Base-by-base conservation (phyloP, 1,139 yeast species). In the Yamadazyma spencermartinsiae region DNA sequence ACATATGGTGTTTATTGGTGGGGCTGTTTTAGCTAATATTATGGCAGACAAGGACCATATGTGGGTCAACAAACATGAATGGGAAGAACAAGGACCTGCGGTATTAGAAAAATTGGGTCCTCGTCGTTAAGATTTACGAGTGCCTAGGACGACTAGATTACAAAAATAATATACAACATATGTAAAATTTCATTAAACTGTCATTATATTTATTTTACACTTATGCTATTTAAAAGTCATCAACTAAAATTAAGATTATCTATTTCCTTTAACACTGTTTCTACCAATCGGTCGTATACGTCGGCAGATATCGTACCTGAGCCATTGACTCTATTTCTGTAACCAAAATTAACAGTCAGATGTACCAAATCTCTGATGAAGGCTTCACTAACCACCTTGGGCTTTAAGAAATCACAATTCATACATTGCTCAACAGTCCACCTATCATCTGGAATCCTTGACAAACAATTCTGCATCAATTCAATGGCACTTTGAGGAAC, bases 1-100 rank as follows among this genome's bases (percentile, higher is more conserved):
- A 63, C 97, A 94, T 64, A 92, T 92, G 97, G 99, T 92, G 31
- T 92, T 92, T 65, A 83, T 92, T 50, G 99, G 99, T 52, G 99
- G 99, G 56, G 98, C 98, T 5, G 98, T 92, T 14, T 75, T 92
- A 58, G 98, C 99, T 26, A 89, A 86, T 57, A 92, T 92, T 54
- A 92, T 94, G 98, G 95, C 95, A 34, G 96, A 92, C 61, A 92
- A 90, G 64, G 97, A 90, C 49, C 96, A 89, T 58, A 86, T 92
- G 96, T 90, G 99, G 99, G 80, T 94, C 54, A 74, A 90, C 40
- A 89, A 86, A 61, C 87, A 85, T 59, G 99, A 92, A 68, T 92
- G 98, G 98, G 94, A 88, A 61, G 99, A 92, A 68, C 87, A 86
- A 57, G 98, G 98, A 27, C 79, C 95, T 32, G 76, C 92, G 37